phyloP scores from a whole-genome alignment of 352 stramenopile genomes.

The Phytophthora ramorum region DNA sequence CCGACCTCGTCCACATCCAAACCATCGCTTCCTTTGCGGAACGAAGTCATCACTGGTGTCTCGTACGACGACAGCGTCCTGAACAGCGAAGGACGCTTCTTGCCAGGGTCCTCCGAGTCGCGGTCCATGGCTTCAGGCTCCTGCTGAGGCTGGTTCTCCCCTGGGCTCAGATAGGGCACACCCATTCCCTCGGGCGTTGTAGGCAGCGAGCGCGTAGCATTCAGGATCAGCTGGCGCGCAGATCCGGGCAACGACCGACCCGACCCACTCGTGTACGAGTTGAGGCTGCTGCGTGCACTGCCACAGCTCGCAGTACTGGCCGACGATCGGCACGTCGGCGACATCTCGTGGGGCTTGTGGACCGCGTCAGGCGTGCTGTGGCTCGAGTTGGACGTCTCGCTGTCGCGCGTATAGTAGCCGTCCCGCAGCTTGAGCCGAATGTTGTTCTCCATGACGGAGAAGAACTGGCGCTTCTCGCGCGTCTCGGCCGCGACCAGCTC shows the following conservation, averaged over 20 bases:
- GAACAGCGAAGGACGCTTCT: conserved; percentile 68
- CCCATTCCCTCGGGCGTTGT: conserved; percentile 51
- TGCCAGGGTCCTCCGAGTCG: conserved; percentile 45
- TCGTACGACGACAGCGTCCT: conserved; percentile 83
- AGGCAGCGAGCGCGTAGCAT: conserved; percentile 49
- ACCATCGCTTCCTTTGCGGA: conserved; percentile 51
- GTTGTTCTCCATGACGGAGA: conserved; percentile 97
- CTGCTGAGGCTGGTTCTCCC: conserved; percentile 39
- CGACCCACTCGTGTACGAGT: conserved; percentile 35
- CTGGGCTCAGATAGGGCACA: conserved; percentile 19
- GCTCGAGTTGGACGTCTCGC: conserved; percentile 37
- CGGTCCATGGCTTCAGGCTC: conserved; percentile 44
- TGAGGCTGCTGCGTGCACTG: conserved; percentile 43
- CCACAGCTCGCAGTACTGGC: conserved; percentile 47
- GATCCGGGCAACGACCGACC: conserved; percentile 36
- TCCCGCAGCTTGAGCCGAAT: conserved; percentile 89
- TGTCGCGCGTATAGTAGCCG: conserved; percentile 66
- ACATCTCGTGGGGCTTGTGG: conserved; percentile 36
- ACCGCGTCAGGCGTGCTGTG: conserved; percentile 30
- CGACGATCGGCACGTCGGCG: conserved; percentile 42
- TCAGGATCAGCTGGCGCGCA: conserved; percentile 34
- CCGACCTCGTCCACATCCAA: conserved; percentile 38
- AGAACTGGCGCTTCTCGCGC: conserved; percentile 90
- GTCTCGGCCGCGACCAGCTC: conserved; percentile 83
- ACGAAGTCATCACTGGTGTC: conserved; percentile 62